phyloP scores from a whole-genome alignment of 108 stramenopile genomes.

The Nitzschia inconspicua region DNA sequence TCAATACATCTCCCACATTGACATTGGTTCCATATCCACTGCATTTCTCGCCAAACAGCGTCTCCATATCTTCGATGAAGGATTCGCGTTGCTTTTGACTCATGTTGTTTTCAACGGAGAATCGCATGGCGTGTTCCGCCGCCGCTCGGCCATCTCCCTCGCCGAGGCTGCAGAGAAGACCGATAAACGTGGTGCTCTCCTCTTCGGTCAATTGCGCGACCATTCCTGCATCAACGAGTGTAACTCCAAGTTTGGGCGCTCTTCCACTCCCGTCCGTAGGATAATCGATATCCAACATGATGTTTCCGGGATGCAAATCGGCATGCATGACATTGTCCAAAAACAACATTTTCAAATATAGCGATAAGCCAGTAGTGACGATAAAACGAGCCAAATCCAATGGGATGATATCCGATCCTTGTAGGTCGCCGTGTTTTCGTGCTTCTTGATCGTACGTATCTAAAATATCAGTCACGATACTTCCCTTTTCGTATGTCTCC shows the following conservation, averaged over 20 bases:
- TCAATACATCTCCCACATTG: constrained; percentile 71
- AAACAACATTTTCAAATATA: constrained; percentile 89
- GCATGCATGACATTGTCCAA: constrained; percentile 82
- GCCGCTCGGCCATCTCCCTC: constrained; percentile 65
- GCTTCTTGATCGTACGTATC: constrained; percentile 28
- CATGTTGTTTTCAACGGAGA: constrained; percentile 46
- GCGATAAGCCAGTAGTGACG: constrained; percentile 63
- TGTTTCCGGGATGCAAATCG: constrained; percentile 71
- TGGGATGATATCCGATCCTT: constrained; percentile 39
- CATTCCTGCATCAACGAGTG: constrained; percentile 88
- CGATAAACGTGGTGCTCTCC: constrained; percentile 67
- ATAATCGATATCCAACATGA: constrained; percentile 14
- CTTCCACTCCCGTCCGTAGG: background rate
- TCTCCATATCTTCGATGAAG: constrained; percentile 57
- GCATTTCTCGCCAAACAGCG: constrained; percentile 53
- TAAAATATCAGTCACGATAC: constrained; percentile 29
- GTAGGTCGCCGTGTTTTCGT: constrained; percentile 2
- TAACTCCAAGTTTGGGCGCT: constrained; percentile 21
- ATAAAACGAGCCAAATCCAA: constrained; percentile 47
- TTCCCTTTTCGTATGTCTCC: constrained; percentile 61
- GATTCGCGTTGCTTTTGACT: constrained; percentile 25
- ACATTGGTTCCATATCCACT: constrained; percentile 73
- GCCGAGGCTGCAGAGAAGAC: constrained; percentile 64
- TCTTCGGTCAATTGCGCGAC: constrained; percentile 71
- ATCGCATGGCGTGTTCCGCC: constrained; percentile 52